Conservation (phyloP, 805 yeast species). For the Lipomyces japonicus region DNA sequence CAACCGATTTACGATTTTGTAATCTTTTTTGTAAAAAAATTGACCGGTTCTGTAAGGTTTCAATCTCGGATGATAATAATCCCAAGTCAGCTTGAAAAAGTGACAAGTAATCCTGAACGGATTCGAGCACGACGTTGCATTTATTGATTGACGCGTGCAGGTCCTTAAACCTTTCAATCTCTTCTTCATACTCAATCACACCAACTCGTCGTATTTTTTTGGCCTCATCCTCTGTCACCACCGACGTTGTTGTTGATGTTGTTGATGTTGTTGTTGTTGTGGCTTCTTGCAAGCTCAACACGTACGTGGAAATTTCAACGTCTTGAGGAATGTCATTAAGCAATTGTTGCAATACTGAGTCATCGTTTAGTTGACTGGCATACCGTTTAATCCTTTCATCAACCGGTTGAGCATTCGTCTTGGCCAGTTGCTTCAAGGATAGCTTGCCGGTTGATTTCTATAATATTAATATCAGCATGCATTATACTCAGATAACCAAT, state of each 20-base stretch:
- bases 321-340: no score
- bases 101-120: constrained; percentile 45
- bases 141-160: constrained; percentile 24
- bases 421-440: no score
- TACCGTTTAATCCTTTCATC: no score
- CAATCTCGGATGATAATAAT: constrained; percentile 57
- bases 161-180: constrained; percentile 23
- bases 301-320: no score
- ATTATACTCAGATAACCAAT: no score
- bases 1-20: constrained; percentile 47
- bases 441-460: no score
- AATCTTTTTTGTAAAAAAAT: constrained; percentile 48
- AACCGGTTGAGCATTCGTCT: no score
- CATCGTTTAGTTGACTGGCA: no score
- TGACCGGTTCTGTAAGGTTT: constrained; percentile 54
- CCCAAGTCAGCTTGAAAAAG: constrained; percentile 58
- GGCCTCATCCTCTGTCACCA: neutral
- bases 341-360: no score
- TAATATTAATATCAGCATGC: no score
- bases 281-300: no score
- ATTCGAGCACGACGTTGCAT: constrained; percentile 22
- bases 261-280: neutral
- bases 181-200: constrained; percentile 17
- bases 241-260: neutral
- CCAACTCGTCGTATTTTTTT: neutral